Percentiles rank a stretch among this genome's conserved stretches.
phyloP scores from a whole-genome alignment of 257 asterid genomes.

The Solanum megistacrolobum region DNA sequence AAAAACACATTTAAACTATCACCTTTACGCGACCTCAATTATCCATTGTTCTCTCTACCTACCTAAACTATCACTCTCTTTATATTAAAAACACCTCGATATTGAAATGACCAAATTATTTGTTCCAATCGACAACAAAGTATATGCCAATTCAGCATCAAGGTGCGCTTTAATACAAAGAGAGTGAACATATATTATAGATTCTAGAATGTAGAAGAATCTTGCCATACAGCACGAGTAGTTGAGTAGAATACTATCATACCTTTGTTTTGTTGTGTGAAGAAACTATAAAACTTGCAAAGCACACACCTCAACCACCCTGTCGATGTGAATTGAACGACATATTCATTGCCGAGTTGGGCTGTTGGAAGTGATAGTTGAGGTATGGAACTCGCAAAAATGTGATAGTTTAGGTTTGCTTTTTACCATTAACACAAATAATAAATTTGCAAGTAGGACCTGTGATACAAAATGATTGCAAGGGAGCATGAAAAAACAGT shows the following conservation, averaged over 20 bases:
- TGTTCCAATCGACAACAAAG: neutral
- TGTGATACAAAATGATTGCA: slow-evolving; percentile 4
- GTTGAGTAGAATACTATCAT: neutral
- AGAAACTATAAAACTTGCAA: neutral
- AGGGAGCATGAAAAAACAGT: slow-evolving; percentile 1
- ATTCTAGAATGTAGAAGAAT: neutral
- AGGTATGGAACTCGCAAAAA: neutral
- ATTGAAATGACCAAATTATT: neutral
- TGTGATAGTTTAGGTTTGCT: neutral
- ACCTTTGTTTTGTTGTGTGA: neutral
- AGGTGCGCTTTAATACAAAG: neutral
- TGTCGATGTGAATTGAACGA: neutral
- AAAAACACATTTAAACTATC: neutral
- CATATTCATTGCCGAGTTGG: neutral
- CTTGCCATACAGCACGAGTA: neutral
- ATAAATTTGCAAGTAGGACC: neutral
- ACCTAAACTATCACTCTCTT: neutral
- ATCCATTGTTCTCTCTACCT: neutral
- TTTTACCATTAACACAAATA: neutral
- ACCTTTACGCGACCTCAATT: neutral
- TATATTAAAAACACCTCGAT: neutral
- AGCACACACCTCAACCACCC: neutral
- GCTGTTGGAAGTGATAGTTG: neutral
- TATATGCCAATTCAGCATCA: neutral
- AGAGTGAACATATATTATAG: neutral